Evolutionary conservation across 2,329 filamentous ascomycete genomes (phyloP), one percentile per base, ranked within the genome.

Genomic region (Ophiocordyceps camponoti-floridani): DNA sequence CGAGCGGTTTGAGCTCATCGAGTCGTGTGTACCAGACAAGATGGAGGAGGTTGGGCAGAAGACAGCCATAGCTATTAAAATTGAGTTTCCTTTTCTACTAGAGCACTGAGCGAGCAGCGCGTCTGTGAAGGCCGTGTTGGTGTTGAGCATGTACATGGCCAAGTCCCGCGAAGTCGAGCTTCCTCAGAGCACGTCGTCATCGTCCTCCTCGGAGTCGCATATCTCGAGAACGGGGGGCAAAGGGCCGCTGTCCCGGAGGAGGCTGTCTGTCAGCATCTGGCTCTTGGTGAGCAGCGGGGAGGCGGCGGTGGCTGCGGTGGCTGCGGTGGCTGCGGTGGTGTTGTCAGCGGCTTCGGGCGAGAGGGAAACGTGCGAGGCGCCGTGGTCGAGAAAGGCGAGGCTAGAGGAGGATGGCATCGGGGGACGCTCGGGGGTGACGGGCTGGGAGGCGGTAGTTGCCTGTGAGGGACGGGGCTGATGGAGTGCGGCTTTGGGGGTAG

Each of bases 201-300:
- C 50, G 18, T 56, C 54, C 5, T 59, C 57, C 9, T 65, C 60
- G 37, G 59, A 65, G 48, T 64, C 63, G 56, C 55, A 63, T 30
- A 64, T 59, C 46, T 58, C 58, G 13, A 26, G 38, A 18, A 11
- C 57, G 23, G 52, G 50, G 37, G 54, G 49, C 23, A 49, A 51
- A 35, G 54, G 50, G 14, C 47, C 52, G 27, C 60, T 58, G 30
- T 67, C 66, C 28, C 54, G 50, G 8, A 68, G 19, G 45, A 69
- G 55, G 47, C 65, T 68, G 40, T 69, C 65, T 3, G 72, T 66
- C 46, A 77, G 56, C 58, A 72, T 65, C 55, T 75, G 71, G 48
- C 70, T 74, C 50, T 62, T 65, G 2, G 67, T 66, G 46, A 68
- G 53, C 16, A 74, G 58, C 54, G 77, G 69, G 9, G 69, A 72